Conservation (phyloP, 805 yeast species). For the Maudiozyma turicensis region DNA sequence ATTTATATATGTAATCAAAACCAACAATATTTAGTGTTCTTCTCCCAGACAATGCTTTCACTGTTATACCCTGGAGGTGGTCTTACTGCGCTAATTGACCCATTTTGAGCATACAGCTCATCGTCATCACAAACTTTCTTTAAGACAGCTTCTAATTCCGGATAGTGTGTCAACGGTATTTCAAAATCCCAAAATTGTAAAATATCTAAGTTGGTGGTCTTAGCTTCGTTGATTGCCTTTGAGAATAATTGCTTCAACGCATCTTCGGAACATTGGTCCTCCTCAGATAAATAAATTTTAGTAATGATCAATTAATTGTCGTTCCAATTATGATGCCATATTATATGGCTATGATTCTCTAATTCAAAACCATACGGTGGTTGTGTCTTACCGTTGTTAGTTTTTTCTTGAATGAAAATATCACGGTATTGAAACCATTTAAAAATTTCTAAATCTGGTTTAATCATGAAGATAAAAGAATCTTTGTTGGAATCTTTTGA, state of each 20-base stretch:
- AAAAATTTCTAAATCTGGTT: slow-evolving; percentile 31
- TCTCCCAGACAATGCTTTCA: slow-evolving; percentile 31
- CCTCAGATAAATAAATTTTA: slow-evolving; percentile 17
- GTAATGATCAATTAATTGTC: slow-evolving; percentile 23
- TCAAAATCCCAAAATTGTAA: slow-evolving; percentile 36
- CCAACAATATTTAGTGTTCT: slow-evolving; percentile 42
- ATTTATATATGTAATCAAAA: slow-evolving; percentile 23
- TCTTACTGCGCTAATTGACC: slow-evolving; percentile 35
- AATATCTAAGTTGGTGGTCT: slow-evolving; percentile 16
- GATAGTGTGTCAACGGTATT: slow-evolving; percentile 20
- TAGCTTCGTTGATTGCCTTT: slow-evolving; percentile 31
- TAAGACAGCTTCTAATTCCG: slow-evolving; percentile 14
- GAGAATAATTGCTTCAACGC: slow-evolving; percentile 23
- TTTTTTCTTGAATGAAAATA: slow-evolving; percentile 24
- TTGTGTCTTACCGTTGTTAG: slow-evolving; percentile 6
- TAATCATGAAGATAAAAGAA: slow-evolving; percentile 24
- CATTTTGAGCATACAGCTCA: slow-evolving; percentile 20
- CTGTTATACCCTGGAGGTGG: slow-evolving; percentile 21
- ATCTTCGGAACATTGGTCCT: slow-evolving; percentile 7
- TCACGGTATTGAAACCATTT: slow-evolving; percentile 38
- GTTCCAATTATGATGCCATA: slow-evolving; percentile 40
- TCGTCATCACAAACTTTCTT: slow-evolving; percentile 17
- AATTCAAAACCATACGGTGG: slow-evolving; percentile 26
- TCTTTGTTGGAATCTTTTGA: slow-evolving; percentile 16
- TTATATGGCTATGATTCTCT: slow-evolving; percentile 28